Evolutionary conservation across 345 rosid species (phyloP), one percentile per base, ranked within the genome.

Genomic region (Cardiospermum halicacabum): DNA sequence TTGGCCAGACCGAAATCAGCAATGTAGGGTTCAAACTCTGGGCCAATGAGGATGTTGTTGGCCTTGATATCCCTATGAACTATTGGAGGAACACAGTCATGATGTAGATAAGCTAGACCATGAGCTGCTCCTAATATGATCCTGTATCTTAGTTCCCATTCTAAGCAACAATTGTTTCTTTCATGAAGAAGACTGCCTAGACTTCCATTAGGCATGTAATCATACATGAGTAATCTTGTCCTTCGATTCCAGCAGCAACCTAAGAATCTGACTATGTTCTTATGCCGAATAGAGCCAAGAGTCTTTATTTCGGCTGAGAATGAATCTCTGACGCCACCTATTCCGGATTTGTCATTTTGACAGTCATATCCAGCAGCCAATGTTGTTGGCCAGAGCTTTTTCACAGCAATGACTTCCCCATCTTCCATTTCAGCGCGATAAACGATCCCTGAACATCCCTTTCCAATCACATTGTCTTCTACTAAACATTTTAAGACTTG

Each of bases 31-130:
- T 93, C 96, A 54, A 84, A 88, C 39, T 82, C 82, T 3, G 83
- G 91, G 21, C 96, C 94, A 50, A 90, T 90, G 45, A 93, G 82
- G 57, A 93, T 93, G 82, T 93, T 93, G 63, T 90, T 93, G 71
- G 94, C 94, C 79, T 93, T 93, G 27, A 93, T 90, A 64, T 93
- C 98, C 34, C 98, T 83, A 59, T 93, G 97, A 60, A 93, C 85
- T 57, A 93, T 93, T 19, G 89, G 93, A 51, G 97, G 97, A 69
- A 76, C 84, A 65, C 98, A 93, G 28, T 85, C 98, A 65, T 93
- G 92, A 72, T 93, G 98, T 58, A 93, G 72, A 76, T 93, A 90
- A 71, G 97, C 91, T 73, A 93, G 80, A 40, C 97, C 98, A 40
- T 90, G 92, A 69, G 98, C 92, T 40, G 96, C 79, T 24, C 89